Percentiles rank a stretch among this genome's conserved stretches.
Conservation (phyloP, 2,329 filamentous ascomycete genomes). For the Colletotrichum nymphaeae region DNA sequence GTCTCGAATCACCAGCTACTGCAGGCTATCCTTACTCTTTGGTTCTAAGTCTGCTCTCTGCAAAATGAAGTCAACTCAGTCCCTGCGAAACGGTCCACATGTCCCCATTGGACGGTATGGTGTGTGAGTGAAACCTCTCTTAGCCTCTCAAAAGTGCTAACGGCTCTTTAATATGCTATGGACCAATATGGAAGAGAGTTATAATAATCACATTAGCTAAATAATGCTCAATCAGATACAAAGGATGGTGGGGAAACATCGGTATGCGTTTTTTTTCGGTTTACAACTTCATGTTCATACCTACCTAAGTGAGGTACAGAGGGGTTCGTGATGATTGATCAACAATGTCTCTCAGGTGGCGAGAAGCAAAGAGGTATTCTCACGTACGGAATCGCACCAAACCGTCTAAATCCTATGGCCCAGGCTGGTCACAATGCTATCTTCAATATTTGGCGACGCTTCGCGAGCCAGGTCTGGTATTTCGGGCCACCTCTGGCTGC, state of each 20-base stretch:
- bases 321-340: neutral
- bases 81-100: neutral
- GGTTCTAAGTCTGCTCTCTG: no score
- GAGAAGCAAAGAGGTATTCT: slow-evolving; percentile 72
- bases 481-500: slow-evolving; percentile 81
- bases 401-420: slow-evolving; percentile 89
- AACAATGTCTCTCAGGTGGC: slow-evolving; percentile 53
- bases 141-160: no score
- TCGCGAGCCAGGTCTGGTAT: slow-evolving; percentile 88
- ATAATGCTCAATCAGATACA: neutral
- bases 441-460: slow-evolving; percentile 95
- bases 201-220: neutral
- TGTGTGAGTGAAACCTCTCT: neutral
- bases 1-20: no score
- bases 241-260: neutral
- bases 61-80: neutral
- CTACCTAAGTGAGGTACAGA: no score
- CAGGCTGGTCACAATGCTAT: slow-evolving; percentile 74
- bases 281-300: neutral
- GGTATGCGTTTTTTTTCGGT: neutral
- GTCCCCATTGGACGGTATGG: neutral
- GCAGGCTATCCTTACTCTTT: no score
- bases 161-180: no score
- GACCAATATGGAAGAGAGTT: no score
- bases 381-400: slow-evolving; percentile 82